Conservation (phyloP, 2,329 filamentous ascomycete genomes). For the Verticillium nubilum region DNA sequence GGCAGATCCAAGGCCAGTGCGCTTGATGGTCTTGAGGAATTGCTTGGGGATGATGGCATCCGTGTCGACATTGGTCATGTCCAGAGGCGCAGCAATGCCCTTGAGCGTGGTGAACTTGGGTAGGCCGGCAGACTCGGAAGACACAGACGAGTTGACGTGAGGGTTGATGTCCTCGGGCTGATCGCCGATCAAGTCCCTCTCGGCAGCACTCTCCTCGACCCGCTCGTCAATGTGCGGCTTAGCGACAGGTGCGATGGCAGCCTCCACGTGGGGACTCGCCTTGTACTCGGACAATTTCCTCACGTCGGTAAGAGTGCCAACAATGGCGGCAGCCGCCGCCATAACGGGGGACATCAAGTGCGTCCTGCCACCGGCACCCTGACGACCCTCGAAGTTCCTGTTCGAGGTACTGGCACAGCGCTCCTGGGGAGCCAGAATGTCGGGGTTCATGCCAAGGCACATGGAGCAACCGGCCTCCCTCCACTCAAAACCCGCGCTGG, state of each 20-base stretch:
- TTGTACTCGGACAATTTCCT: slow-evolving; percentile 66
- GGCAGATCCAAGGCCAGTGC: slow-evolving; percentile 82
- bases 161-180: slow-evolving; percentile 66
- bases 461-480: slow-evolving; percentile 97
- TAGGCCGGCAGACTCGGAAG: slow-evolving; percentile 55
- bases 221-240: slow-evolving; percentile 49
- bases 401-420: slow-evolving; percentile 94
- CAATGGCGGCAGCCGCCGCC: slow-evolving; percentile 86
- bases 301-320: slow-evolving; percentile 87
- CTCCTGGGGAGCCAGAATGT: slow-evolving; percentile 88
- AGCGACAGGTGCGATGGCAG: slow-evolving; percentile 35
- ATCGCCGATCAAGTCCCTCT: slow-evolving; percentile 49
- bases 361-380: slow-evolving; percentile 85
- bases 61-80: slow-evolving; percentile 91
- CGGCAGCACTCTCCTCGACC: slow-evolving; percentile 43
- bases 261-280: slow-evolving; percentile 54
- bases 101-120: slow-evolving; percentile 79
- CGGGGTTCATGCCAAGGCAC: slow-evolving; percentile 99
- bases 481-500: slow-evolving; percentile 93
- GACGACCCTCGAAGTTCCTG: slow-evolving; percentile 94
- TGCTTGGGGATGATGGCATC: slow-evolving; percentile 99
- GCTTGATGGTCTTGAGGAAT: slow-evolving; percentile 98
- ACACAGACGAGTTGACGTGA: slow-evolving; percentile 21
- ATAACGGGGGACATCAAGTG: slow-evolving; percentile 97
- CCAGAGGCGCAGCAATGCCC: slow-evolving; percentile 82